Evolutionary conservation across 352 stramenopile species (phyloP).

Genomic region (Pythium rishiriense): DNA sequence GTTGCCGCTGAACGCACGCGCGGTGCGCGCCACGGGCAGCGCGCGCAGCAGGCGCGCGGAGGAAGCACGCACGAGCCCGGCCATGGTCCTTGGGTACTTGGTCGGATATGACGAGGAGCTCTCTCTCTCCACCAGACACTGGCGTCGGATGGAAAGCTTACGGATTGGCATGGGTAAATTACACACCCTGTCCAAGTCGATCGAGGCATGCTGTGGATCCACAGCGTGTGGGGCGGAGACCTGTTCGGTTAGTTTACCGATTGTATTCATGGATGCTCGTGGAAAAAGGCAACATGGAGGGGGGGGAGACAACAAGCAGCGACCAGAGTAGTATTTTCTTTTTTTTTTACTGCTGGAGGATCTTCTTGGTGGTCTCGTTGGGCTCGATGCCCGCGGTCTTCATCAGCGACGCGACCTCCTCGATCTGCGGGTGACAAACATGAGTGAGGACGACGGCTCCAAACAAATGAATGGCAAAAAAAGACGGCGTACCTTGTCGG

Average conservation of each 20-base stretch:
- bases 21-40: conserved; percentile 4
- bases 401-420: conserved; percentile 77
- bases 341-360: conserved; percentile 54
- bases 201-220: neutral
- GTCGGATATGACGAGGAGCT: neutral
- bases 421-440: no score
- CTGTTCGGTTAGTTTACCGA: neutral
- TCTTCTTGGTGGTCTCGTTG: conserved; percentile 85
- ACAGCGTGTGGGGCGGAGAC: neutral
- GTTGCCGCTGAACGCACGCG: conserved; percentile 76
- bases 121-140: conserved; percentile 14
- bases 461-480: neutral
- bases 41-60: conserved; percentile 1
- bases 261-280: neutral
- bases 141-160: conserved; percentile 2
- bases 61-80: conserved; percentile 7
- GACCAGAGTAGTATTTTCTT: neutral
- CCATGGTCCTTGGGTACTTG: neutral
- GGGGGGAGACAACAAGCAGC: neutral
- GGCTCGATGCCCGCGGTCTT: conserved; percentile 73
- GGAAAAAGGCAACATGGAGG: neutral
- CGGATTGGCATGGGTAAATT: neutral
- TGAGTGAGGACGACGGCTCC: no score
- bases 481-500: conserved; percentile 44
- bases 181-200: neutral